Evolutionary conservation across 306 rosid species (phyloP), one percentile per base, ranked within the genome.

Genomic region (Fragaria ananassa): DNA sequence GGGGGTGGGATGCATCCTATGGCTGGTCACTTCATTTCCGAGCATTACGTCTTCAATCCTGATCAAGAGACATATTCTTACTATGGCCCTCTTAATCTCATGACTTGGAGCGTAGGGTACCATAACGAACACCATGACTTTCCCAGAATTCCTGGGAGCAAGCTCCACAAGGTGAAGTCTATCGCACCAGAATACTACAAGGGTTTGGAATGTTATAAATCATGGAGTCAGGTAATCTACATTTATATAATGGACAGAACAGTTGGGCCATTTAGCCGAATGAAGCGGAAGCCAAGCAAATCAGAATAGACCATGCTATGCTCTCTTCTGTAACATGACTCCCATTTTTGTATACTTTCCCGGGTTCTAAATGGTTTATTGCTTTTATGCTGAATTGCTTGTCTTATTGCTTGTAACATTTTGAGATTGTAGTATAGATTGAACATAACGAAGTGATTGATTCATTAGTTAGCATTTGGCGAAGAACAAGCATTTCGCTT

Each of bases 1-100:
- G 97, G 98, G 23, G 96, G 98, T 29, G 97, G 98, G 50, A 79
- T 95, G 93, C 98, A 95, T 74, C 98, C 98, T n/a, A 95, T 95
- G 93, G 96, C 97, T n/a, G 97, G 98, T 64, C 97, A 92, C 84
- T 92, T 95, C 91, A 89, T 95, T 74, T 95, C 96, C 0, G 97
- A 95, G 83, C 97, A 95, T 78, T 95, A 95, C 73, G 88, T 92
- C 37, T 95, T 92, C 89, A 83, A 89, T 9, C 93, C 97, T 18
- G 87, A 86, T 0, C 98, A 92, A 77, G 98, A 95, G 81, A 95
- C 97, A 8, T 95, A 95, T 81, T 92, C 97, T 79, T 95, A 92
- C 85, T 92, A 90, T 41, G 98, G 97, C 71, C 96, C 97, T n/a
- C 72, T 95, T 66, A 95, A 90, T 82, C 80, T 89, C 75, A 79